Conservation (phyloP, 2,329 filamentous ascomycete genomes). For the Fusarium bactridioides region DNA sequence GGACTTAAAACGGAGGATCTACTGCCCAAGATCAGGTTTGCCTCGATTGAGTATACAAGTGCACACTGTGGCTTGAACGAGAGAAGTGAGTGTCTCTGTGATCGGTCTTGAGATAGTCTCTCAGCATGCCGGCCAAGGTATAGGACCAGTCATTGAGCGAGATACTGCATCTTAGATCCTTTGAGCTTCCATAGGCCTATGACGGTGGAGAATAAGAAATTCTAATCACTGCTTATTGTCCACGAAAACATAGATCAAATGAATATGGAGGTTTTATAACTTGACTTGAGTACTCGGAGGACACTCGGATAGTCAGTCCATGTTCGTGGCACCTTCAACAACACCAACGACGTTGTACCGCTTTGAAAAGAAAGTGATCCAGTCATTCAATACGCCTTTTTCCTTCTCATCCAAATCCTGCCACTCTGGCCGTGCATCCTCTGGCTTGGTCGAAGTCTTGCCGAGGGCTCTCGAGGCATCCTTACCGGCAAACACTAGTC, state of each 20-base stretch:
- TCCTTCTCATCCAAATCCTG: conserved; percentile 84
- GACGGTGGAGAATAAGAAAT: conserved; percentile 31
- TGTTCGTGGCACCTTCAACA: conserved; percentile 68
- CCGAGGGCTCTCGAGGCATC: conserved; percentile 93
- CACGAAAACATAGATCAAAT: neutral
- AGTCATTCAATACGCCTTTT: conserved; percentile 85
- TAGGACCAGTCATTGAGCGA: neutral
- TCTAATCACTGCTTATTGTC: neutral
- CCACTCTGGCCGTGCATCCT: conserved; percentile 86
- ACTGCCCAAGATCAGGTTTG: neutral
- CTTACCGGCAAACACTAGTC: conserved; percentile 89
- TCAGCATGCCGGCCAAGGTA: neutral
- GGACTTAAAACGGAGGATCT: neutral
- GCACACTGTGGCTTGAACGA: neutral
- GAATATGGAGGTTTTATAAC: conserved; percentile 24
- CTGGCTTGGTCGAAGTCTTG: conserved; percentile 82
- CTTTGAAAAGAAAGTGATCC: conserved; percentile 96
- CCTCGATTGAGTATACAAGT: neutral
- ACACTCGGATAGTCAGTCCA: conserved; percentile 48
- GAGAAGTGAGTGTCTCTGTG: neutral
- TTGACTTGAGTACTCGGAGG: conserved; percentile 30
- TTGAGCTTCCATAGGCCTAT: conserved; percentile 16
- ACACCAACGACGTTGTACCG: conserved; percentile 88
- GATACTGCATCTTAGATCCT: neutral
- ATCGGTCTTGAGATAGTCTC: neutral